Percentiles rank a stretch among this genome's conserved stretches.
Evolutionary conservation across 2,329 filamentous ascomycete species (phyloP).

Genomic region (Penicillium brasilianum): DNA sequence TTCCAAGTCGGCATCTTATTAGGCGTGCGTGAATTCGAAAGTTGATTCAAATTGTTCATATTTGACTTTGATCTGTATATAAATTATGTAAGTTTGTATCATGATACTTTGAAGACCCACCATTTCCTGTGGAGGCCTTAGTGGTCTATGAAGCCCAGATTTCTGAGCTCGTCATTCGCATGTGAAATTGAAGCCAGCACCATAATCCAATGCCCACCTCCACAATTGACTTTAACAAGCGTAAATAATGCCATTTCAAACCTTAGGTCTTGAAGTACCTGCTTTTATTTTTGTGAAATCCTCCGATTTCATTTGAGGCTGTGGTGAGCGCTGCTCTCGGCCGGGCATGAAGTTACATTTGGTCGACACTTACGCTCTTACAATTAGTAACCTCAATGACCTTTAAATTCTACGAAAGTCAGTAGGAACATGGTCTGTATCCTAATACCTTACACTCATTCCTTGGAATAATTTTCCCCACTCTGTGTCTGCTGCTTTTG

Average conservation of each 20-base stretch:
- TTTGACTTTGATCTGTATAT: not conserved
- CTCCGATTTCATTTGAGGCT: not conserved
- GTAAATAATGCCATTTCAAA: not conserved
- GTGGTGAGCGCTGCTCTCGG: not conserved
- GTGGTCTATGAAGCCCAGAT: not conserved
- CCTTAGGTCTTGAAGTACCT: not conserved
- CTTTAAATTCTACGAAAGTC: not conserved
- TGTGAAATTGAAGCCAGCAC: not conserved
- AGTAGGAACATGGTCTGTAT: not conserved
- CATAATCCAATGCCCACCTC: not conserved
- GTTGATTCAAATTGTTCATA: not conserved
- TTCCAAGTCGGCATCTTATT: not conserved
- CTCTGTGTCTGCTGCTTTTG: not conserved
- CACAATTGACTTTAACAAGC: not conserved
- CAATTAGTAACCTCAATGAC: not conserved
- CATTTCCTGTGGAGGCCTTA: not conserved
- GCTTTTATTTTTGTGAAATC: not conserved
- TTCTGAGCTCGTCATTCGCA: not conserved
- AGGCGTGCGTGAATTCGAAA: not conserved
- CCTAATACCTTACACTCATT: not conserved
- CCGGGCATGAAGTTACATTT: not conserved
- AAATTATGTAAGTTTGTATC: not conserved
- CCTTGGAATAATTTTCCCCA: not conserved
- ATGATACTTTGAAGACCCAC: not conserved
- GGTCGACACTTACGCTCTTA: not conserved